Evolutionary conservation across 2,329 filamentous ascomycete genomes (phyloP).

Genomic region (Juglanconis juglandina): DNA sequence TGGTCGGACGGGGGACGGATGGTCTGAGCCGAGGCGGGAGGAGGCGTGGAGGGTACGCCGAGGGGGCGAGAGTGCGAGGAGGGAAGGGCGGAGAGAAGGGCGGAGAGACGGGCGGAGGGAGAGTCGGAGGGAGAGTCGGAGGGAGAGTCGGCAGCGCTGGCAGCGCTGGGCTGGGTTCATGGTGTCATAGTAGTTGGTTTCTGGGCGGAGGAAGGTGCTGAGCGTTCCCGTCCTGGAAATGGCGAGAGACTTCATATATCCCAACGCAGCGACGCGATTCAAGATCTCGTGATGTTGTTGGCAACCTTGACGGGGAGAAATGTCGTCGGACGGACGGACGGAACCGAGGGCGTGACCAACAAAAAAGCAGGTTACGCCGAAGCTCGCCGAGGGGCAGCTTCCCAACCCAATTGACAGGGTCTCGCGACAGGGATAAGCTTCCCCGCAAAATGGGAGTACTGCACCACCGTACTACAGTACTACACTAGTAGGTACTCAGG

Average conservation of each 20-base stretch:
- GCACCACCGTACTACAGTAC: background rate
- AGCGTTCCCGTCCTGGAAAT: too few species aligned
- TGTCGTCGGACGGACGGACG: too few species aligned
- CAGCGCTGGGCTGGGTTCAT: background rate
- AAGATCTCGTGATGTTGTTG: background rate
- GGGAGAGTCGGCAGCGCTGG: background rate
- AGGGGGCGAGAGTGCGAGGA: background rate
- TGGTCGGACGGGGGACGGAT: slow-evolving; percentile 41
- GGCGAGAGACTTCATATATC: background rate
- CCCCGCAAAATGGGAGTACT: background rate
- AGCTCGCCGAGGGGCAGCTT: background rate
- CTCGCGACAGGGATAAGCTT: background rate
- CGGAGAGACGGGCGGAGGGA: background rate
- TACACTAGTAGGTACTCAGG: background rate
- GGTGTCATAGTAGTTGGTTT: background rate
- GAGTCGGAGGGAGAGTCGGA: background rate
- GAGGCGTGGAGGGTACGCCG: slow-evolving; percentile 12
- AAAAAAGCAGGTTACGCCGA: background rate
- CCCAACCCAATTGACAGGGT: background rate
- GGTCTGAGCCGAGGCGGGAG: slow-evolving; percentile 13
- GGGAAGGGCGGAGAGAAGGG: background rate
- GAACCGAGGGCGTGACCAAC: background rate
- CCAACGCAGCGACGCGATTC: background rate
- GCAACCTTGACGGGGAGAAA: too few species aligned
- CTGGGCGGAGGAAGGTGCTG: too few species aligned